Percentiles rank a stretch among this genome's conserved stretches.
Conservation (phyloP, 306 rosid species). For the Elaeagnus macrophylla region DNA sequence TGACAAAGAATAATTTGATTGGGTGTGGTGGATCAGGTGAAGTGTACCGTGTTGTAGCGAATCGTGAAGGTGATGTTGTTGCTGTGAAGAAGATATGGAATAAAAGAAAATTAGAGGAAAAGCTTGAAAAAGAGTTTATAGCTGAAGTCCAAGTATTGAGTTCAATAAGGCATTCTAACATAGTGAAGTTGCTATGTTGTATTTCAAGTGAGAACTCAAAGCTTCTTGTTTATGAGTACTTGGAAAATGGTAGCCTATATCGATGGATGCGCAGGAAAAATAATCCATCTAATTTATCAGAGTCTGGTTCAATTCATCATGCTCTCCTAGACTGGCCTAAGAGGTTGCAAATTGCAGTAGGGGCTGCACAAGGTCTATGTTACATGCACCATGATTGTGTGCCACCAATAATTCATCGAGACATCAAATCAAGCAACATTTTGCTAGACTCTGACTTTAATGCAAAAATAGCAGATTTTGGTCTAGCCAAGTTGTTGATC, state of each 20-base stretch:
- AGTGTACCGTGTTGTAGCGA: conserved; percentile 49
- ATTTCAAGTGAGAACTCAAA: conserved; percentile 43
- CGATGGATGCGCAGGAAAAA: conserved; percentile 45
- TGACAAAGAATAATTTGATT: conserved; percentile 34
- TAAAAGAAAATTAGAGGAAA: conserved; percentile 38
- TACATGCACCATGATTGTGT: conserved; percentile 80
- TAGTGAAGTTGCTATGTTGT: conserved; percentile 65
- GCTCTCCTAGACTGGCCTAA: conserved; percentile 48
- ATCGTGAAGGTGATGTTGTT: conserved; percentile 23
- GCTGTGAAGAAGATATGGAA: conserved; percentile 64
- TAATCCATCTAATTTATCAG: conserved; percentile 20
- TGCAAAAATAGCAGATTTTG: conserved; percentile 82
- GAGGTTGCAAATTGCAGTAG: conserved; percentile 62
- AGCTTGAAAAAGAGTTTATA: conserved; percentile 56
- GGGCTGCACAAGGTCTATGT: conserved; percentile 65
- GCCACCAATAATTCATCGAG: conserved; percentile 65
- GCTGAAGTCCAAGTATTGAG: conserved; percentile 65
- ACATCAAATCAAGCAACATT: conserved; percentile 71
- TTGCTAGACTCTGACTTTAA: conserved; percentile 62
- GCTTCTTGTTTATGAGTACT: conserved; percentile 76
- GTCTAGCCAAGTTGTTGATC: conserved; percentile 59
- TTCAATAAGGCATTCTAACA: conserved; percentile 63
- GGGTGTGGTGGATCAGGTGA: conserved; percentile 80
- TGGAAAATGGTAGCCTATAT: conserved; percentile 61
- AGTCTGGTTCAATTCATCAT: conserved; percentile 11